Base-by-base conservation (phyloP, 1,284 basidiomycete species). In the Moesziomyces sp. region DNA sequence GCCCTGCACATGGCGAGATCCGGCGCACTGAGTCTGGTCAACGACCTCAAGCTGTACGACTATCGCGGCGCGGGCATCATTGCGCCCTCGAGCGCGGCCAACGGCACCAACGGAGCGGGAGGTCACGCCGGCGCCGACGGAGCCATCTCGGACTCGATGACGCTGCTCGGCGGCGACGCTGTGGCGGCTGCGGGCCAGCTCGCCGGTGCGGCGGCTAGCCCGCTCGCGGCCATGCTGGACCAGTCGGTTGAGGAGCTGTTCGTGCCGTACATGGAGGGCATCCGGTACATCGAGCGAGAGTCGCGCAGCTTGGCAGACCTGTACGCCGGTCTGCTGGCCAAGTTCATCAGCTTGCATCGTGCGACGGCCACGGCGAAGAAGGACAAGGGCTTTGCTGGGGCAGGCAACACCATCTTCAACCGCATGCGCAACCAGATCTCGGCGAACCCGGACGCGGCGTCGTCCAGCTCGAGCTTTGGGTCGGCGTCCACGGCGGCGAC, bases 231-330 rank as follows among this genome's bases (percentile, higher is more conserved):
- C 0, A 94, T 98, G 92, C 87, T 99, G 14, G 97, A 99, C 84
- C 91, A 90, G 33, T 91, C 93, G 0, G 91, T 98, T 88, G 97
- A 98, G 74, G 97, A 99, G 83, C 88, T 99, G 18, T 99, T 99
- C 76, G 90, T 95, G 24, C 93, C 93, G 2, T 98, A 97, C 84
- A 92, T 92, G 6, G 95, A 85, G 53, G 93, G 93, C 2, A 90
- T 90, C 59, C 88, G 94, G 63, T 99, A 99, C 82, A 88, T 99
- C 5, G 97, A 99, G 80, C 89, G 90, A 38, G 97, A 99, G 86
- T 92, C 90, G 77, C 93, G 91, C 84, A 94, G 91, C 81, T 85
- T 99, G 50, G 90, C 90, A 0, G 90, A 92, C 56, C 87, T 98
- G 7, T 99, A 96, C 80, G 89, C 90, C 2, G 88, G 86, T 18